Evolutionary conservation across 331 rosid species (phyloP).

Genomic region (Rhamnella rubrinervis): DNA sequence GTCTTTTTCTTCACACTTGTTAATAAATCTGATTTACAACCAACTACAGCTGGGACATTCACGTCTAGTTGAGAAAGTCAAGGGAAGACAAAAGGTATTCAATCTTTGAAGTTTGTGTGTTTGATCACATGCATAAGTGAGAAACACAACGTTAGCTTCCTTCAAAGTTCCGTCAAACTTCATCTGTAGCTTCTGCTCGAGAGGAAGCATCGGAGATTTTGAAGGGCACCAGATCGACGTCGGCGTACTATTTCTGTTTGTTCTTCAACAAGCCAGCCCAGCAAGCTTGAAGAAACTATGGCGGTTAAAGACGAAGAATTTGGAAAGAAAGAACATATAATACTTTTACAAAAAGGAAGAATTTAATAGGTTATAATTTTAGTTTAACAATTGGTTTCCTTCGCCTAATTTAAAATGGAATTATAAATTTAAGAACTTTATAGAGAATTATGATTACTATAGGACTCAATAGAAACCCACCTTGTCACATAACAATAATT

Average conservation of each 20-base stretch:
- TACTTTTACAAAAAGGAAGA: too few species aligned
- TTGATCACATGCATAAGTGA: slow-evolving; percentile 75
- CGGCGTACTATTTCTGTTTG: slow-evolving; percentile 18
- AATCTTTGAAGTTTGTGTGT: slow-evolving; percentile 50
- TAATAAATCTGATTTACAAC: slow-evolving; percentile 74
- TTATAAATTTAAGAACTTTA: too few species aligned
- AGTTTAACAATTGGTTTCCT: too few species aligned
- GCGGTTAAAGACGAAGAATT: too few species aligned
- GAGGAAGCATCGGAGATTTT: slow-evolving; percentile 67
- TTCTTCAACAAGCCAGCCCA: too few species aligned
- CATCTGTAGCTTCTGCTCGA: slow-evolving; percentile 55
- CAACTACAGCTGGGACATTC: slow-evolving; percentile 56
- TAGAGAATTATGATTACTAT: too few species aligned
- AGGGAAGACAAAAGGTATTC: slow-evolving; percentile 58
- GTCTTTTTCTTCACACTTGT: slow-evolving; percentile 46
- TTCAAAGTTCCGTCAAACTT: slow-evolving; percentile 64
- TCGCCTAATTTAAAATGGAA: too few species aligned
- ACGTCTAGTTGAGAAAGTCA: slow-evolving; percentile 65
- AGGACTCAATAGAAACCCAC: too few species aligned
- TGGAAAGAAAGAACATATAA: too few species aligned
- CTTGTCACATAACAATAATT: too few species aligned
- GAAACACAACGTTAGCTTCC: slow-evolving; percentile 67
- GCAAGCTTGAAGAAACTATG: too few species aligned
- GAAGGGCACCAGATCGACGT: slow-evolving; percentile 59
- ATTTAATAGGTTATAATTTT: too few species aligned